Base-by-base conservation (phyloP, 495 filamentous ascomycete species). In the Filosporella fistucella region DNA sequence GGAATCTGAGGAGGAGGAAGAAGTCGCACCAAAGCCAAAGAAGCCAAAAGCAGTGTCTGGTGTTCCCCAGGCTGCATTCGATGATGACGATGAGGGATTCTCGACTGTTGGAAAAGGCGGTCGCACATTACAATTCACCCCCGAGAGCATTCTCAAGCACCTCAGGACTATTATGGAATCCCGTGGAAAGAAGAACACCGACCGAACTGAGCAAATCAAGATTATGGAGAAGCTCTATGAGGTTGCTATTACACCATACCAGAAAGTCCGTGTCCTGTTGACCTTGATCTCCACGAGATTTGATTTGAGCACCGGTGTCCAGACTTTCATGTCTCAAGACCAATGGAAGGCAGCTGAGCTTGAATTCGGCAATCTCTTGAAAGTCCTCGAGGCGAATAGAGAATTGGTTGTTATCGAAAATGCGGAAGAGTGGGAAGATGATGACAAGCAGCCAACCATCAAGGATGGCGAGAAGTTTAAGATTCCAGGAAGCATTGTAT, bases 391-490 rank as follows among this genome's bases (percentile, higher is more conserved):
- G 63, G 63, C 71, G 29, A 84, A 89, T 65, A 73, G 68, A 46
- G 79, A 90, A 51, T 81, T 89, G 56, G 73, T 97, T 42, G 85
- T 98, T 33, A 73, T 91, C 44, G 93, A 97, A 66, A 80, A 75
- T 51, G 93, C 91, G 13, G 93, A 99, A 53, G 94, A 99, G 62
- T 97, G 93, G 93, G 93, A 99, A 58, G 94, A 99, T 64, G 93
- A 97, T 55, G 94, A 97, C 53, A 96, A 94, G 68, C 80, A 80
- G 23, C 93, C 93, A 16, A 74, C 75, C 26, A 70, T 88, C 55
- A 76, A 72, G 13, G 58, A 71, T 8, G 89, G 82, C 49, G 82
- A 95, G 67, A 82, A 80, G 47, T 72, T 82, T 59, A 85, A 86
- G 67, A 82, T 99, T 52, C 88, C 94, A 12, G 93, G 93, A 62